Percentiles rank a stretch among this genome's conserved stretches.
Evolutionary conservation across 805 yeast species (phyloP).

Genomic region (Metschnikowia proteae): DNA sequence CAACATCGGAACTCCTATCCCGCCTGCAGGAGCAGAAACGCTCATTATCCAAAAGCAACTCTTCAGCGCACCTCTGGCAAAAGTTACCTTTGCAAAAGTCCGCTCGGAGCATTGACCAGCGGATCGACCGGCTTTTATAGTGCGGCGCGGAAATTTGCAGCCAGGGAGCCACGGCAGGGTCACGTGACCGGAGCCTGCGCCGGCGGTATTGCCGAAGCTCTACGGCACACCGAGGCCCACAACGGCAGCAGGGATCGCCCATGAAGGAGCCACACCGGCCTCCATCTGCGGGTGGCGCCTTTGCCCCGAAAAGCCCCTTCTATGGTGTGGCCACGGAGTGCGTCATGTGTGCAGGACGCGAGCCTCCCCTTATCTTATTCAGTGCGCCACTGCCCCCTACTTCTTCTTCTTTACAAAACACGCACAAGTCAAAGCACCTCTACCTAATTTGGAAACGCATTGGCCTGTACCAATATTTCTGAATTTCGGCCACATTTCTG

Average conservation of each 20-base stretch:
- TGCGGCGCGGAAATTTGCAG: not conserved
- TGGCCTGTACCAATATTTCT: too few relatives aligned
- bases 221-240: too few relatives aligned
- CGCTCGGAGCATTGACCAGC: not conserved
- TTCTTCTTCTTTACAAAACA: not conserved
- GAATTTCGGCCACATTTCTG: not conserved
- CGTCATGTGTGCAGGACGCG: not conserved
- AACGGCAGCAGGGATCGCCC: too few relatives aligned
- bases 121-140: not conserved
- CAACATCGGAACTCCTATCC: too few relatives aligned
- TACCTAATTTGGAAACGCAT: too few relatives aligned
- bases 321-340: not conserved
- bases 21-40: too few relatives aligned
- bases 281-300: too few relatives aligned
- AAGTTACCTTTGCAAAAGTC: too few relatives aligned
- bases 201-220: not conserved
- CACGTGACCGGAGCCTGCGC: not conserved
- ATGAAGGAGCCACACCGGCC: too few relatives aligned
- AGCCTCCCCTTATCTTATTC: not conserved
- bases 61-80: too few relatives aligned
- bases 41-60: too few relatives aligned
- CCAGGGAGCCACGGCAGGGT: not conserved
- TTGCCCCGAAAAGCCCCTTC: too few relatives aligned
- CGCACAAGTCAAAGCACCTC: not conserved
- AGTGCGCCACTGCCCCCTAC: conserved; percentile 3